phyloP scores from a whole-genome alignment of 768 basidiomycete species.

The Rhizopogon salebrosus region DNA sequence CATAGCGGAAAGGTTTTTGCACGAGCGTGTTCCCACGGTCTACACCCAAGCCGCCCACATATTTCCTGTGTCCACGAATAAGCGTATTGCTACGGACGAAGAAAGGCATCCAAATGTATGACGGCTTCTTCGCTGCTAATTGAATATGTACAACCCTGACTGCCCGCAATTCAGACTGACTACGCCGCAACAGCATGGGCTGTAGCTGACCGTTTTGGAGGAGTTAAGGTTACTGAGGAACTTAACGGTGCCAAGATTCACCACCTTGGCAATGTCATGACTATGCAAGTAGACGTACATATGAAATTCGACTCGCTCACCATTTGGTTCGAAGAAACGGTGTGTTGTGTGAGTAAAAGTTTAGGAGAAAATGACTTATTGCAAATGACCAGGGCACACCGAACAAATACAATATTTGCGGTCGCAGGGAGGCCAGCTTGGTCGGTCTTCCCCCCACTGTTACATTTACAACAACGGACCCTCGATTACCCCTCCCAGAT shows the following conservation, averaged over 20 bases:
- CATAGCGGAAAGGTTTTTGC: too few species aligned
- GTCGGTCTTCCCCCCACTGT: conserved; percentile 6
- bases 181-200: conserved; percentile 8
- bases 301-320: not conserved
- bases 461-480: conserved; percentile 25
- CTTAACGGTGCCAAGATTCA: conserved; percentile 23
- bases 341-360: not conserved
- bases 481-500: conserved; percentile 25
- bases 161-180: too few species aligned
- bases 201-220: conserved; percentile 15
- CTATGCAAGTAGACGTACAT: not conserved
- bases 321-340: conserved; percentile 6
- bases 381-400: not conserved
- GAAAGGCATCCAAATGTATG: too few species aligned
- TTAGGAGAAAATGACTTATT: not conserved
- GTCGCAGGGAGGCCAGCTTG: too few species aligned
- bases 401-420: not conserved
- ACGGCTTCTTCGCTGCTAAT: too few species aligned
- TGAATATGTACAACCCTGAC: too few species aligned
- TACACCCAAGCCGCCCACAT: too few species aligned
- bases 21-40: too few species aligned
- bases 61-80: too few species aligned
- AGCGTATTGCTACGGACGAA: too few species aligned
- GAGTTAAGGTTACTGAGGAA: conserved; percentile 7
- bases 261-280: conserved; percentile 12